Conservation (phyloP, 2,329 filamentous ascomycete genomes). For the Ilyonectria robusta region DNA sequence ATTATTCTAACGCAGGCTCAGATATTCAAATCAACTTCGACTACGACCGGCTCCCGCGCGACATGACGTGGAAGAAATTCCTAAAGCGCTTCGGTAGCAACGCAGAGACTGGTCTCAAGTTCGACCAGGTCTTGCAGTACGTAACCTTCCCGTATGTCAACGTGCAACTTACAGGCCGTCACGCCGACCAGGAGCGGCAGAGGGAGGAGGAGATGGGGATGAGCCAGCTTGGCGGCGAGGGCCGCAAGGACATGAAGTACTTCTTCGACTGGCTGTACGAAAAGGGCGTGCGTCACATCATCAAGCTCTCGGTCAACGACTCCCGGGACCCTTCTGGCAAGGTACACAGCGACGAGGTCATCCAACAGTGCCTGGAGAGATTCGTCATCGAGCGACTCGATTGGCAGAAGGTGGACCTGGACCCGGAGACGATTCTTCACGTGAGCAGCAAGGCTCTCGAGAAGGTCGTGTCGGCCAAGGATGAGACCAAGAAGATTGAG, state of each 20-base stretch:
- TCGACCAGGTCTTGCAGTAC: slow-evolving; percentile 13
- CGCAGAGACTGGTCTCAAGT: background rate
- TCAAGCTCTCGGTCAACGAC: slow-evolving; percentile 26
- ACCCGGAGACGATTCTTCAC: slow-evolving; percentile 4
- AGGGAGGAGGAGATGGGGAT: too few relatives aligned
- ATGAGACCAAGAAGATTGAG: too few relatives aligned
- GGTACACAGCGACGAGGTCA: slow-evolving; percentile 23
- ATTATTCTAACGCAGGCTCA: background rate
- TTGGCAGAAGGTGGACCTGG: slow-evolving; percentile 21
- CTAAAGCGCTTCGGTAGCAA: slow-evolving; percentile 4
- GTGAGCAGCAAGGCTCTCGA: background rate
- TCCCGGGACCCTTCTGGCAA: background rate
- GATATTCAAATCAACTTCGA: slow-evolving; percentile 25
- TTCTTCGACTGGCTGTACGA: slow-evolving; percentile 28
- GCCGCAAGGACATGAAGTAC: slow-evolving; percentile 17
- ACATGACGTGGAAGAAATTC: slow-evolving; percentile 1
- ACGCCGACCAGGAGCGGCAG: too few relatives aligned
- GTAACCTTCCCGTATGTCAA: slow-evolving; percentile 10
- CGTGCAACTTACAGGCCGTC: background rate
- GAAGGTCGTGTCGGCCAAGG: too few relatives aligned
- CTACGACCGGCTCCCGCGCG: slow-evolving; percentile 6
- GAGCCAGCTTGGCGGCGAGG: background rate
- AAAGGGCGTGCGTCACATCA: slow-evolving; percentile 19
- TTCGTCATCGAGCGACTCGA: slow-evolving; percentile 27
- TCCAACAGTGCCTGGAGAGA: slow-evolving; percentile 2